Base-by-base conservation (phyloP, 345 rosid species). In the Lepidium aucheri region DNA sequence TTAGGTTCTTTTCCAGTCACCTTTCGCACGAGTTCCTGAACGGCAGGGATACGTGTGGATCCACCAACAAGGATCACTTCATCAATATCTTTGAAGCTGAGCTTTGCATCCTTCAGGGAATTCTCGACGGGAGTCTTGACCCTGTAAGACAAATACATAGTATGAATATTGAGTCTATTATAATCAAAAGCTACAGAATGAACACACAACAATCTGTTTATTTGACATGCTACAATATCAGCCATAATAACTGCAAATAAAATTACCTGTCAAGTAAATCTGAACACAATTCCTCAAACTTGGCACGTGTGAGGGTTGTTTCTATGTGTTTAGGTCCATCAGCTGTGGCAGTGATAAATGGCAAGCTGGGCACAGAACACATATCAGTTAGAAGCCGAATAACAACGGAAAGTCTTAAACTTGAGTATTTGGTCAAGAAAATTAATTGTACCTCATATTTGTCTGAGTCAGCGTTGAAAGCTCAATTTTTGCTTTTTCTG, bases 301-400 rank as follows among this genome's bases (percentile, higher is more conserved):
- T 93, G 53, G 74, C 97, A 65, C 98, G 86, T 7, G 97, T 93
- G 65, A 93, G 79, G 24, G 97, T 90, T 32, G 90, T 84, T 67
- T 93, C 98, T 45, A 93, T 93, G 82, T 93, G 98, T 68, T 93
- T 93, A 13, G 97, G 98, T 14, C 98, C 98, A 81, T 94, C 99
- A 11, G 97, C 90, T 16, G 97, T 94, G 44, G 97, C 99, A 15
- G 99, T 90, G 65, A 94, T 90, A 85, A 94, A 94, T 34, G 99
- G 99, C 86, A 94, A 83, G 63, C 98, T 92, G 84, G 13, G 64
- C 41, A 52, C 32, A 42, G 0, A 41, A 53, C 6, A n/a, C 9
- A 20, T 5, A 52, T 22, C 13, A 15, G 49, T 42, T 9, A 59
- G 22, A 52, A 15, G 24, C 40, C 36, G 8, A 6, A n/a, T n/a